These are phyloP conservation scores for Xerocomellus dryophilus DNA, from an alignment of 768 basidiomycete genomes.

Conservation along the genomic window DNA sequence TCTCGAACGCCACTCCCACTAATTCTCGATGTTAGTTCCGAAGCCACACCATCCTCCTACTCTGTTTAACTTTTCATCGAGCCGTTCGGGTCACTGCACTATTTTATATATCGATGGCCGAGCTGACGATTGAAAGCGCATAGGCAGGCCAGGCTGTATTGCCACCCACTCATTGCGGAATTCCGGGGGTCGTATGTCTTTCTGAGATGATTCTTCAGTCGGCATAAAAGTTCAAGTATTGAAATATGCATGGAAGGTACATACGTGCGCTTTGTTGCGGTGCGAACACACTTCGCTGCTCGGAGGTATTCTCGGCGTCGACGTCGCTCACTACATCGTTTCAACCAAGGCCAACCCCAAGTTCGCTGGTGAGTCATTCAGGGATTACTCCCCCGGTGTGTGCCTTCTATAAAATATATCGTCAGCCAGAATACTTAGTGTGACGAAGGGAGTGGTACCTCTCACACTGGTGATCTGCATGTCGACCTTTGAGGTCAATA, in stretches of 20 bases:
- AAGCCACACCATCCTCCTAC: too few relatives aligned
- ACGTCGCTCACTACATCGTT: too few relatives aligned
- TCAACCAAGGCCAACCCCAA: background rate
- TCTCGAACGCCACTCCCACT: constrained; percentile 2
- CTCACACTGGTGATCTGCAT: background rate
- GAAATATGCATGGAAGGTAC: background rate
- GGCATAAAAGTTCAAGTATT: background rate
- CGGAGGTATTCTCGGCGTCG: too few relatives aligned
- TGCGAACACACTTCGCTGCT: too few relatives aligned
- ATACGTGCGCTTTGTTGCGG: background rate
- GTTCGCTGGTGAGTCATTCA: background rate
- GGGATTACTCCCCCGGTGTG: background rate
- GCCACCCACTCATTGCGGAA: too few relatives aligned
- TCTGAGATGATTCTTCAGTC: background rate
- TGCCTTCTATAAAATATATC: background rate
- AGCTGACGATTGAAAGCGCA: background rate
- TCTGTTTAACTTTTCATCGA: too few relatives aligned
- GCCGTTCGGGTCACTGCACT: too few relatives aligned
- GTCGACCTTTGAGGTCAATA: background rate
- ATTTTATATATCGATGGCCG: too few relatives aligned
- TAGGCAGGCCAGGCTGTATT: background rate
- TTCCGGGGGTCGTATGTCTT: background rate
- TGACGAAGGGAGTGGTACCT: background rate
- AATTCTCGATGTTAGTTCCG: too few relatives aligned
- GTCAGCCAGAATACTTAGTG: background rate